A percentile compares a stretch with the other conserved stretches of the same genome.
phyloP scores from a whole-genome alignment of 2,329 filamentous ascomycete species.

The Sclerotinia borealis region DNA sequence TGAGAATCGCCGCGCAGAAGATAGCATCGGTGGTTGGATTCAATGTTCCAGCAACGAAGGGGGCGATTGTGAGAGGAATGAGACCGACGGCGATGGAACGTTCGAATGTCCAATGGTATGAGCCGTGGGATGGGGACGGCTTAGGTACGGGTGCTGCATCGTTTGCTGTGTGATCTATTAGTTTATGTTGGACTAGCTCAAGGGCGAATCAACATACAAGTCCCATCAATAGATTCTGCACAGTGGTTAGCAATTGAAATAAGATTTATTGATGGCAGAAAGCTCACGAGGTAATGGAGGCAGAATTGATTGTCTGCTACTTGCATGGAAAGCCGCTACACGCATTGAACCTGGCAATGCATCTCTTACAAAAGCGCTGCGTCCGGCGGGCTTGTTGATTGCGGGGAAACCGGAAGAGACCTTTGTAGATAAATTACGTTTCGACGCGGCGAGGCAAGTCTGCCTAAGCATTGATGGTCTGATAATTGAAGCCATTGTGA shows the following conservation, averaged over 20 bases:
- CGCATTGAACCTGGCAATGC: slow-evolving; percentile 38
- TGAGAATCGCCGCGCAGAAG: slow-evolving; percentile 73
- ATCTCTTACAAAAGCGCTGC: slow-evolving; percentile 36
- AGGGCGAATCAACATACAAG: slow-evolving; percentile 47
- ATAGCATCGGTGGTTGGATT: slow-evolving; percentile 85
- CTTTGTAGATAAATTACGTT: slow-evolving; percentile 40
- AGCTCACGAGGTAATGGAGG: slow-evolving; percentile 78
- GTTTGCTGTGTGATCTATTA: slow-evolving; percentile 56
- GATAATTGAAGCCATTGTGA: slow-evolving; percentile 46
- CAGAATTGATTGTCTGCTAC: slow-evolving; percentile 67
- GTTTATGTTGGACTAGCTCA: slow-evolving; percentile 16
- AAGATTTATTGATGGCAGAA: not conserved
- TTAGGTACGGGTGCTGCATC: slow-evolving; percentile 72
- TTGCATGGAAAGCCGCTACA: slow-evolving; percentile 81
- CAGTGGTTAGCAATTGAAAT: slow-evolving; percentile 38
- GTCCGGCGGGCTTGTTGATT: slow-evolving; percentile 28
- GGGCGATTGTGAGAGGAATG: slow-evolving; percentile 79
- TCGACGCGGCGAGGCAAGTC: slow-evolving; percentile 37
- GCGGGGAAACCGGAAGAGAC: slow-evolving; percentile 31
- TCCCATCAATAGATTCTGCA: slow-evolving; percentile 68
- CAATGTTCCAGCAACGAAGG: slow-evolving; percentile 85
- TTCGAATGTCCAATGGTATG: slow-evolving; percentile 98
- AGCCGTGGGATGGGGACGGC: slow-evolving; percentile 73
- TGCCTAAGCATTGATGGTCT: slow-evolving; percentile 45
- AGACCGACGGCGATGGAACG: slow-evolving; percentile 74